Percentiles rank a stretch among this genome's conserved stretches.
Conservation (phyloP, 352 stramenopile species). For the Pythium scleroteichum region DNA sequence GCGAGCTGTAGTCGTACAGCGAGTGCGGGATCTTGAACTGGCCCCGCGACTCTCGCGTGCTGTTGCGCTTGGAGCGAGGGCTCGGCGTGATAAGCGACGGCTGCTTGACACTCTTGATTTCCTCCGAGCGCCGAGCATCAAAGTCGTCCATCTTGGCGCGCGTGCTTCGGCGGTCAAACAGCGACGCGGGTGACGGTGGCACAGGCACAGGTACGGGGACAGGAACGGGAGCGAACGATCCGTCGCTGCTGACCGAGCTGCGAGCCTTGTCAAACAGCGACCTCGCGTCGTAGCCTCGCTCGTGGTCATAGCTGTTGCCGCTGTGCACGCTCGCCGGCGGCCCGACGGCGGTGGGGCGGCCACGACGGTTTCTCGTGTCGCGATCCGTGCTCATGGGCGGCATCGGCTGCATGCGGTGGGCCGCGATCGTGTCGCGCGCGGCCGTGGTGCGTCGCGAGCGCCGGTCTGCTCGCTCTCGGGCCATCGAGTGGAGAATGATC, state of each 20-base stretch:
- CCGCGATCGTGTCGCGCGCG: background rate
- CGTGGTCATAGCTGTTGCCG: background rate
- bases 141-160: constrained; percentile 16
- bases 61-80: constrained; percentile 14
- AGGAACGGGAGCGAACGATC: background rate
- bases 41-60: constrained; percentile 19
- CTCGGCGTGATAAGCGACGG: background rate
- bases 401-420: background rate
- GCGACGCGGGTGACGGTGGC: constrained; percentile 38
- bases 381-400: background rate
- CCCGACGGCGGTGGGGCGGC: background rate
- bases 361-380: background rate
- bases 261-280: constrained; percentile 20
- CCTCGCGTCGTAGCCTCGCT: constrained; percentile 5
- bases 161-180: constrained; percentile 59
- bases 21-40: constrained; percentile 34
- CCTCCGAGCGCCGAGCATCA: constrained; percentile 7
- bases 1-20: constrained; percentile 29
- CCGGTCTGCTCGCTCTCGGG: constrained; percentile 20
- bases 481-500: constrained; percentile 80
- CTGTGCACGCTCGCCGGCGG: too few species aligned
- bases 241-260: background rate
- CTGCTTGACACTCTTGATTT: background rate
- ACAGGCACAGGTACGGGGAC: background rate
- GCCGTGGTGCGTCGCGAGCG: background rate